A percentile compares a stretch with the other conserved stretches of the same genome.
phyloP scores from a whole-genome alignment of 345 rosid genomes.

The Bruguiera sexangula region DNA sequence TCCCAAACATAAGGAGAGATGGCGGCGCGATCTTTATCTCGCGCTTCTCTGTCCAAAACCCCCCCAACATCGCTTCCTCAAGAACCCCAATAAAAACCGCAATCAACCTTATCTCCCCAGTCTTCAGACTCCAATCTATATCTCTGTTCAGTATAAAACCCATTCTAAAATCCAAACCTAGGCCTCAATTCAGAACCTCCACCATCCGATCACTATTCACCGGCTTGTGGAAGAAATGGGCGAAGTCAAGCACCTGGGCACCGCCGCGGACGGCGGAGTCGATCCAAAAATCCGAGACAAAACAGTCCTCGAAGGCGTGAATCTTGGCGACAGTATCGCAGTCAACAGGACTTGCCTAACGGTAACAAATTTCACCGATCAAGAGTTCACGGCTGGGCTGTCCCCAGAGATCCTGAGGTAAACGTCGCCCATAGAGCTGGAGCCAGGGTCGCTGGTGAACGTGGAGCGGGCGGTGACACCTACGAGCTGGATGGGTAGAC shows the following conservation, averaged over 20 bases:
- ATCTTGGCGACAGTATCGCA: constrained; percentile 82
- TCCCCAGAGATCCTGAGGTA: constrained; percentile 77
- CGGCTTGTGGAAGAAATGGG: constrained; percentile 90
- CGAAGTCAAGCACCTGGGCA: constrained; percentile 48
- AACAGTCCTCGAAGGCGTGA: constrained; percentile 60
- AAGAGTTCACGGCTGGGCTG: constrained; percentile 65
- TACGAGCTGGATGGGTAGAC: constrained; percentile 76
- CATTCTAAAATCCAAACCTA: background rate
- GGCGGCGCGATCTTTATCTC: constrained; percentile 1
- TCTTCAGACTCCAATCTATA: background rate
- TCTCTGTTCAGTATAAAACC: background rate
- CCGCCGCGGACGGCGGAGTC: constrained; percentile 55
- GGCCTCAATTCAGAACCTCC: background rate
- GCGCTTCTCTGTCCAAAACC: background rate
- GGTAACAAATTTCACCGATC: constrained; percentile 52
- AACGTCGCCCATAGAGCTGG: constrained; percentile 63
- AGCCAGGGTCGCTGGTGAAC: constrained; percentile 69
- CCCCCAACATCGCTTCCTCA: background rate
- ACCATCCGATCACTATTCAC: constrained; percentile 60
- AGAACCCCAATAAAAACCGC: background rate
- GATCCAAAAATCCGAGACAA: constrained; percentile 55
- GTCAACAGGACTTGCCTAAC: constrained; percentile 84
- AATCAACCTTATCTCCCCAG: background rate
- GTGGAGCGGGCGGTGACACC: constrained; percentile 87
- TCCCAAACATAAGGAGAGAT: background rate